These are phyloP conservation scores for Sophora flavescens DNA, from an alignment of 306 rosid genomes.

Conservation along the genomic window DNA sequence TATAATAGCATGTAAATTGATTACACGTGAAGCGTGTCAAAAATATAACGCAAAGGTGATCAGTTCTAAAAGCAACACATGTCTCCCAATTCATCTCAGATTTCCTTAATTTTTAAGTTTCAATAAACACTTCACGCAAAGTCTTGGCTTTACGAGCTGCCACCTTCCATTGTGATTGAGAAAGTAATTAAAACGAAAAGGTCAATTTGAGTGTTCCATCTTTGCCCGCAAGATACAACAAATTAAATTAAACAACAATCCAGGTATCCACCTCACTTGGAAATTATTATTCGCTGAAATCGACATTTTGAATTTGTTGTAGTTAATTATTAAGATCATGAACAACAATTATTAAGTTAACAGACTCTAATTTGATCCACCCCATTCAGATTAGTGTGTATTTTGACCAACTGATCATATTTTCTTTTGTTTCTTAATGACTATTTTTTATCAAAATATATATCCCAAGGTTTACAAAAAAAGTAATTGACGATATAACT, in stretches of 20 bases:
- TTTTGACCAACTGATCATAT: not conserved
- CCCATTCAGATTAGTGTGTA: not conserved
- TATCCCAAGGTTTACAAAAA: too few species aligned
- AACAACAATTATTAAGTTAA: not conserved
- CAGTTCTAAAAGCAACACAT: slow-evolving; percentile 53
- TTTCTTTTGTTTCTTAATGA: not conserved
- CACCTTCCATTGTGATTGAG: slow-evolving; percentile 45
- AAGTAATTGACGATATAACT: not conserved
- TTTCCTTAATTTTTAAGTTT: slow-evolving; percentile 45
- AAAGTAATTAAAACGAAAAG: slow-evolving; percentile 43
- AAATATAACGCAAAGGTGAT: slow-evolving; percentile 8
- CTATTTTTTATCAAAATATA: too few species aligned
- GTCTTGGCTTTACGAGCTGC: slow-evolving; percentile 62
- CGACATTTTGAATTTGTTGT: slow-evolving; percentile 18
- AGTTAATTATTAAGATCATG: not conserved
- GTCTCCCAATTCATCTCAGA: slow-evolving; percentile 41
- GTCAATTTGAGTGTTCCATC: slow-evolving; percentile 30
- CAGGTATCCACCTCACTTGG: slow-evolving; percentile 8
- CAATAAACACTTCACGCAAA: slow-evolving; percentile 61
- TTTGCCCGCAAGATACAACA: slow-evolving; percentile 54
- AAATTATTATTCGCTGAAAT: slow-evolving; percentile 21
- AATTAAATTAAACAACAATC: slow-evolving; percentile 50
- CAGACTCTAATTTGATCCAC: slow-evolving; percentile 2
- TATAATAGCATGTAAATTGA: not conserved
- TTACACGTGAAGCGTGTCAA: slow-evolving; percentile 32